Percentiles rank a stretch among this genome's conserved stretches.
Conservation (phyloP, 352 stramenopile species). For the Pythium brachiatum region DNA sequence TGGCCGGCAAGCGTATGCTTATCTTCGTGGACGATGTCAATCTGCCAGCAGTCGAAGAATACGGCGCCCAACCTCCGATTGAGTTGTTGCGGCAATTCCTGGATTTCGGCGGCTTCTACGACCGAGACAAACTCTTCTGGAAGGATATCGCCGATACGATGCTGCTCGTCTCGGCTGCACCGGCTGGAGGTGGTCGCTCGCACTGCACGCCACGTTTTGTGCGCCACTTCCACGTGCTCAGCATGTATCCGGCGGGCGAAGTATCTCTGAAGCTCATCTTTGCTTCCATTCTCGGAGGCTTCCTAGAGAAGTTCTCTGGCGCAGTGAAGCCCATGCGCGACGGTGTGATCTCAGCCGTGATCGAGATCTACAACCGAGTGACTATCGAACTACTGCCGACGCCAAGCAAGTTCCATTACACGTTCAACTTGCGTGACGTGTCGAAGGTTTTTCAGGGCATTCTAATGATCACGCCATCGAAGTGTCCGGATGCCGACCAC, state of each 20-base stretch:
- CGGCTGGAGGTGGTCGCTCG: slow-evolving; percentile 83
- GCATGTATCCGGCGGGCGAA: slow-evolving; percentile 89
- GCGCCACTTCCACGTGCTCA: slow-evolving; percentile 95
- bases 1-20: slow-evolving; percentile 84
- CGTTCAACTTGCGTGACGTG: slow-evolving; percentile 95
- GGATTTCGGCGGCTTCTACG: slow-evolving; percentile 95
- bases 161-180: slow-evolving; percentile 88
- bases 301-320: slow-evolving; percentile 87
- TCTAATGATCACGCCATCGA: slow-evolving; percentile 89
- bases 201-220: slow-evolving; percentile 92
- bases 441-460: slow-evolving; percentile 96
- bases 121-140: slow-evolving; percentile 96
- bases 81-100: slow-evolving; percentile 94
- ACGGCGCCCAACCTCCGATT: slow-evolving; percentile 92
- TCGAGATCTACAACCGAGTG: slow-evolving; percentile 94
- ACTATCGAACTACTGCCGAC: slow-evolving; percentile 91
- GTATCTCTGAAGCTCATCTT: slow-evolving; percentile 92
- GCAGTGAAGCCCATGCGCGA: slow-evolving; percentile 79
- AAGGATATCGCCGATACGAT: slow-evolving; percentile 95
- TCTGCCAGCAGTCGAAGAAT: slow-evolving; percentile 92
- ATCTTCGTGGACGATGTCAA: slow-evolving; percentile 97
- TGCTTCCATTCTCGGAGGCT: slow-evolving; percentile 90
- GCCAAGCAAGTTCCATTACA: slow-evolving; percentile 93
- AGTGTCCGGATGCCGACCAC: slow-evolving; percentile 77
- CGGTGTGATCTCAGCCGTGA: slow-evolving; percentile 85